Percentiles rank a stretch among this genome's conserved stretches.
phyloP scores from a whole-genome alignment of 768 basidiomycete species.

The Suillus subluteus region DNA sequence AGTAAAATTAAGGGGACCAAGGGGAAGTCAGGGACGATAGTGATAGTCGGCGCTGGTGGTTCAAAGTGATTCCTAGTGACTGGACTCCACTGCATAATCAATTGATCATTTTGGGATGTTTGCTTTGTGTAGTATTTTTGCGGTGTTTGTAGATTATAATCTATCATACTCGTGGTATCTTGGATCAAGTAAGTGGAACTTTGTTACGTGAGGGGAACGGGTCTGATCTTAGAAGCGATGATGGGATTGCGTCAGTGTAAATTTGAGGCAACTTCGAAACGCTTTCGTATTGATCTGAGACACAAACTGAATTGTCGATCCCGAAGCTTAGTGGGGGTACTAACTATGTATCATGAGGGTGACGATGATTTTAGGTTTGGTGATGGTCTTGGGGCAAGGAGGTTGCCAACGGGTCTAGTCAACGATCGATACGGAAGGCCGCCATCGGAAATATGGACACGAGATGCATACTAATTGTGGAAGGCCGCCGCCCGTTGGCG shows the following conservation, averaged over 20 bases:
- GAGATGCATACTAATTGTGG: neutral
- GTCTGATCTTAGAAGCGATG: conserved; percentile 6
- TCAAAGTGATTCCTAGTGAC: neutral
- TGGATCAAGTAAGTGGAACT: conserved; percentile 1
- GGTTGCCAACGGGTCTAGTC: neutral
- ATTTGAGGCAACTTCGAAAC: conserved; percentile 1
- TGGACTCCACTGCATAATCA: conserved; percentile 1
- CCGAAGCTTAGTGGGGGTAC: conserved; percentile 5
- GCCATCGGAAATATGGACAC: neutral
- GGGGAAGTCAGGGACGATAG: conserved; percentile 21
- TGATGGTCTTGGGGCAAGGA: neutral
- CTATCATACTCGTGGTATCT: conserved; percentile 7
- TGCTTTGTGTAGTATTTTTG: neutral
- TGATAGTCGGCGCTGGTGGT: conserved; percentile 14
- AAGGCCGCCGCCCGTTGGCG: conserved; percentile 19
- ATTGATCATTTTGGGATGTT: conserved; percentile 9
- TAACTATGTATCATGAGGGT: neutral
- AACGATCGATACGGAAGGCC: conserved; percentile 4
- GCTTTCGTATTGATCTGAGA: neutral
- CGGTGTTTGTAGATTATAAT: conserved; percentile 9
- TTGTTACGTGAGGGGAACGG: conserved; percentile 14
- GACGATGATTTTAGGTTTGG: neutral
- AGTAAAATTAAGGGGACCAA: conserved; percentile 37
- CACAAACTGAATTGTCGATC: neutral
- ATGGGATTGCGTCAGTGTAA: conserved; percentile 10